A percentile compares a stretch with the other conserved stretches of the same genome.
Evolutionary conservation across 768 basidiomycete species (phyloP).

Genomic region (Lactarius hatsudake): DNA sequence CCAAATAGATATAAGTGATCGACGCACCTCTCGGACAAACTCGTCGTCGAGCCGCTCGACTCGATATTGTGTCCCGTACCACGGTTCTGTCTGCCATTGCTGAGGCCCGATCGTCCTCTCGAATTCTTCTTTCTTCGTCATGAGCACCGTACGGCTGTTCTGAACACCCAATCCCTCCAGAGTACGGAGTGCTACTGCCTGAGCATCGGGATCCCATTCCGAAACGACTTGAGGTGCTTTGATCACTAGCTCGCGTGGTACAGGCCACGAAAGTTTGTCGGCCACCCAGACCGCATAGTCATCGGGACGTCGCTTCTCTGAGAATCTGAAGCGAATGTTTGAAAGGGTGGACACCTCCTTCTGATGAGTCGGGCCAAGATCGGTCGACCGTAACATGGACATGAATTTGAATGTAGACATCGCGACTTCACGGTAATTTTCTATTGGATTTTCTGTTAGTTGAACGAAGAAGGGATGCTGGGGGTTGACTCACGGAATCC

Average conservation of each 20-base stretch:
- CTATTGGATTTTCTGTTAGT: slow-evolving; percentile 39
- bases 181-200: slow-evolving; percentile 56
- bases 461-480: slow-evolving; percentile 1
- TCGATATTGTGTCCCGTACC: slow-evolving; percentile 88
- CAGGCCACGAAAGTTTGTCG: slow-evolving; percentile 74
- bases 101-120: slow-evolving; percentile 47
- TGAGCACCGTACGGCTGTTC: slow-evolving; percentile 68
- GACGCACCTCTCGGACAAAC: slow-evolving; percentile 53
- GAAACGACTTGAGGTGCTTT: slow-evolving; percentile 67
- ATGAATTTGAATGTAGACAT: slow-evolving; percentile 77
- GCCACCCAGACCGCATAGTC: slow-evolving; percentile 75
- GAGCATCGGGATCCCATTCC: slow-evolving; percentile 64
- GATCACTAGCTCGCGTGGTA: slow-evolving; percentile 74
- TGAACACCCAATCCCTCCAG: slow-evolving; percentile 57
- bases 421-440: slow-evolving; percentile 70
- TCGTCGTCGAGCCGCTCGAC: slow-evolving; percentile 66
- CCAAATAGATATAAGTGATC: slow-evolving; percentile 2
- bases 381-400: slow-evolving; percentile 59
- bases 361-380: slow-evolving; percentile 65
- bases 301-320: slow-evolving; percentile 79
- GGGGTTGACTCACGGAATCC: slow-evolving; percentile 67
- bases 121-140: slow-evolving; percentile 68
- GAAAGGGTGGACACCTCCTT: slow-evolving; percentile 71
- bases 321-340: slow-evolving; percentile 76
- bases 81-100: slow-evolving; percentile 75